These are phyloP conservation scores for Zygosaccharomyces lentus DNA, from an alignment of 805 yeast genomes.

Conservation along the genomic window DNA sequence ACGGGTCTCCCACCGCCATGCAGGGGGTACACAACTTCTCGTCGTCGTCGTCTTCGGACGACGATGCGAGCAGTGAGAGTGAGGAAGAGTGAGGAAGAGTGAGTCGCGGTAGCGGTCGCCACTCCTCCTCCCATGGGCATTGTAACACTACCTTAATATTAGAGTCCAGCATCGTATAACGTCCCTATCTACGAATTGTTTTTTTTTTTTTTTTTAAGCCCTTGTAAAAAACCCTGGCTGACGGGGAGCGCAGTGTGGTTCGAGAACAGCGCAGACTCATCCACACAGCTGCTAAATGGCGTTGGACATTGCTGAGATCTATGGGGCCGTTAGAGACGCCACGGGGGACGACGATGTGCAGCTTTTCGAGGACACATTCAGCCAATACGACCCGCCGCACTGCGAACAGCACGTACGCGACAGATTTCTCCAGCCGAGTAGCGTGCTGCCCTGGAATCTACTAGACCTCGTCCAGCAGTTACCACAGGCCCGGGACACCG, in stretches of 20 bases:
- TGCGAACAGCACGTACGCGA: conserved; percentile 25
- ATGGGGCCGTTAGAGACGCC: conserved; percentile 19
- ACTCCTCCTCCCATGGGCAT: neutral
- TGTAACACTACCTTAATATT: neutral
- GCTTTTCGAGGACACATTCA: conserved; percentile 49
- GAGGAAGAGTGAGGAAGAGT: conserved; percentile 73
- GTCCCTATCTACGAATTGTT: neutral
- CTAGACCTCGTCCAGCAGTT: conserved; percentile 61
- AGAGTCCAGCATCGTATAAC: neutral
- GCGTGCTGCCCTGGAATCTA: conserved; percentile 62
- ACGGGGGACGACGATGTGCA: conserved; percentile 22
- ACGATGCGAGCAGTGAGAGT: conserved; percentile 60
- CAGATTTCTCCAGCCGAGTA: conserved; percentile 59
- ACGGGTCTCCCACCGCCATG: conserved; percentile 34
- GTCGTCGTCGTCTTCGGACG: conserved; percentile 35
- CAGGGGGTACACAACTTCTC: conserved; percentile 16
- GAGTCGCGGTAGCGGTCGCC: too few species aligned
- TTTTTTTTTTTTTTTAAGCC: neutral
- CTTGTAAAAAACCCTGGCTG: too few species aligned
- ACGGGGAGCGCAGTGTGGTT: too few species aligned
- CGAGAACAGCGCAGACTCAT: neutral
- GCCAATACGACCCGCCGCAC: conserved; percentile 14
- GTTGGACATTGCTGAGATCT: conserved; percentile 22
- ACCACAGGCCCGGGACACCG: conserved; percentile 37
- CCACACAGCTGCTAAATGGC: neutral